Evolutionary conservation across 805 yeast species (phyloP).

Genomic region (Candida dajiaensis): DNA sequence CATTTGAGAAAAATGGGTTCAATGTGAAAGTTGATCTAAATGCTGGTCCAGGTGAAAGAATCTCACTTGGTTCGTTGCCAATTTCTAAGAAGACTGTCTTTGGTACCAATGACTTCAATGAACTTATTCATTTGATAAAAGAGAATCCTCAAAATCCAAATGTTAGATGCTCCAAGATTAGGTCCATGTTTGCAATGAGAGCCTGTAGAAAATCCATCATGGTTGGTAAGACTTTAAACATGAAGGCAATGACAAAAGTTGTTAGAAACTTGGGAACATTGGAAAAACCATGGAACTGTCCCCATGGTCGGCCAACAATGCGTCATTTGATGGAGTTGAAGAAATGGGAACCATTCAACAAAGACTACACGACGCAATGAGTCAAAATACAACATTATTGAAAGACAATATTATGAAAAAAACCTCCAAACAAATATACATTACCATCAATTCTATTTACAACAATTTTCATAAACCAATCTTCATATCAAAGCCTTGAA

Average conservation of each 20-base stretch:
- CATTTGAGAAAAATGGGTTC: slow-evolving; percentile 77
- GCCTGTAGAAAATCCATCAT: slow-evolving; percentile 92
- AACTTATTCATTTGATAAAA: slow-evolving; percentile 61
- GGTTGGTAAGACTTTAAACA: slow-evolving; percentile 74
- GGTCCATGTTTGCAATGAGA: slow-evolving; percentile 86
- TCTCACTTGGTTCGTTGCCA: slow-evolving; percentile 62
- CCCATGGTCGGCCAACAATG: slow-evolving; percentile 98
- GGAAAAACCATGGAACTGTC: slow-evolving; percentile 91
- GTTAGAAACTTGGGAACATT: slow-evolving; percentile 62
- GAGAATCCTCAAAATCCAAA: slow-evolving; percentile 43
- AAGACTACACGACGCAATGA: slow-evolving; percentile 33
- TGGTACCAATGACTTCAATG: slow-evolving; percentile 61
- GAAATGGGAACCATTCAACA: slow-evolving; percentile 37
- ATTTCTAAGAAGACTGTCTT: slow-evolving; percentile 65
- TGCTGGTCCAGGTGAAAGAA: slow-evolving; percentile 48
- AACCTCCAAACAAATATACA: background rate
- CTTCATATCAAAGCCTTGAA: slow-evolving; percentile 13
- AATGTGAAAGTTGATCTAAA: slow-evolving; percentile 45
- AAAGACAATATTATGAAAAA: background rate
- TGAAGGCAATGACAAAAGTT: slow-evolving; percentile 57
- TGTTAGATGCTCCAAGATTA: slow-evolving; percentile 67
- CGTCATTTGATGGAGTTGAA: slow-evolving; percentile 71
- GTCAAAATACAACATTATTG: background rate
- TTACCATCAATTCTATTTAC: slow-evolving; percentile 1
- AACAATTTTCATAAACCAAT: background rate